Percentiles rank a stretch among this genome's conserved stretches.
phyloP scores from a whole-genome alignment of 164 flowering plant species.

The Vitis cinerea region DNA sequence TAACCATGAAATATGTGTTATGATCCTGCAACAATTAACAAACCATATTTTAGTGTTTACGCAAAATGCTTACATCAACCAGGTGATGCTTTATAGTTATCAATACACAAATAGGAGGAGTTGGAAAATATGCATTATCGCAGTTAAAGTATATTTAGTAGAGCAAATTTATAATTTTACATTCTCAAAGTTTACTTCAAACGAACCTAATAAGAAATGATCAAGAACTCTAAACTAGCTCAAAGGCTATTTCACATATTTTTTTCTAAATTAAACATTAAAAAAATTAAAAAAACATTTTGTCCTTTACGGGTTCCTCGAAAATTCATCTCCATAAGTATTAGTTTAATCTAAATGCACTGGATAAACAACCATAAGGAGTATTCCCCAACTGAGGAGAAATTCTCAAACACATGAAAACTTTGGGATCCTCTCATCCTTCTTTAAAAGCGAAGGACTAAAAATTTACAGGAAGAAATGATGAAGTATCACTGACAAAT shows the following conservation, averaged over 20 bases:
- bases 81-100: neutral
- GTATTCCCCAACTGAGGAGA: no score
- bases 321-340: no score
- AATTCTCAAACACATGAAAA: no score
- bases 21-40: conserved; percentile 63
- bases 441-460: no score
- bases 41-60: neutral
- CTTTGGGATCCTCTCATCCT: no score
- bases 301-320: neutral
- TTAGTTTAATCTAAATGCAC: no score
- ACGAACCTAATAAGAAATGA: neutral
- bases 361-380: no score
- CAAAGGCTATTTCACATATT: neutral
- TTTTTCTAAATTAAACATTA: neutral
- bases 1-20: conserved; percentile 80
- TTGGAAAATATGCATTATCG: neutral
- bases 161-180: no score
- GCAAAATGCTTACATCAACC: neutral
- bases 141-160: neutral
- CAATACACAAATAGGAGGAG: neutral
- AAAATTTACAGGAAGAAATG: no score
- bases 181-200: neutral
- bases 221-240: neutral
- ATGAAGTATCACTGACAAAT: no score
- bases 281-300: no score